Evolutionary conservation across 2,329 filamentous ascomycete genomes (phyloP).

Genomic region (Epichloe elymi): DNA sequence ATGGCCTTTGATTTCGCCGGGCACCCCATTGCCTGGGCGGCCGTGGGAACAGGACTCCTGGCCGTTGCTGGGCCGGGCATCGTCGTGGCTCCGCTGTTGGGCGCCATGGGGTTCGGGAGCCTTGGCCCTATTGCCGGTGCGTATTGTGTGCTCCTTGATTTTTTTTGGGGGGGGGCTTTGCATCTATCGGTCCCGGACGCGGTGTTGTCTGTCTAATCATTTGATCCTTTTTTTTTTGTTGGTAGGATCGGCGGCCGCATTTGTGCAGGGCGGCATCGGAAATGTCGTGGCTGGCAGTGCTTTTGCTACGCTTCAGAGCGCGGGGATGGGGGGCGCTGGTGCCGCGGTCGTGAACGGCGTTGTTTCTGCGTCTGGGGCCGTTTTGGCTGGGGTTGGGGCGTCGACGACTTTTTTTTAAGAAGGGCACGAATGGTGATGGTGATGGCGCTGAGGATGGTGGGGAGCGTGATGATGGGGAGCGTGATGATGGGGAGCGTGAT

Average conservation of each 20-base stretch:
- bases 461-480: neutral
- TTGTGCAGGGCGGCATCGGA: slow-evolving; percentile 15
- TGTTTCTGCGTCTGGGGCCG: slow-evolving; percentile 6
- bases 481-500: no score
- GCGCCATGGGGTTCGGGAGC: neutral
- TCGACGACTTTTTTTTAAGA: neutral
- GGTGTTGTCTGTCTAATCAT: neutral
- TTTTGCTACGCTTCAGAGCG: slow-evolving; percentile 21
- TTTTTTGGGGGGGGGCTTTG: no score
- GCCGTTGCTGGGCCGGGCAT: neutral
- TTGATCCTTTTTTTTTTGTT: no score
- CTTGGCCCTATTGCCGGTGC: neutral
- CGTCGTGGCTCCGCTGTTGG: neutral
- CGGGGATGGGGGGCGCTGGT: slow-evolving; percentile 16
- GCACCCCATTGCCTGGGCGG: neutral
- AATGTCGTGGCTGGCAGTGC: slow-evolving; percentile 11
- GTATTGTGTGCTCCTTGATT: neutral
- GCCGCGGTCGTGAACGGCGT: slow-evolving; percentile 10
- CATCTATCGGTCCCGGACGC: no score
- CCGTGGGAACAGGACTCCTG: neutral
- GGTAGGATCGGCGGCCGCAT: neutral
- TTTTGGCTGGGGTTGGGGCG: neutral
- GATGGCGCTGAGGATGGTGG: neutral
- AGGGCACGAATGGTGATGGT: neutral
- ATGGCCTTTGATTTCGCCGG: no score